Evolutionary conservation across 306 rosid genomes (phyloP).

Genomic region (Alnus rubra): DNA sequence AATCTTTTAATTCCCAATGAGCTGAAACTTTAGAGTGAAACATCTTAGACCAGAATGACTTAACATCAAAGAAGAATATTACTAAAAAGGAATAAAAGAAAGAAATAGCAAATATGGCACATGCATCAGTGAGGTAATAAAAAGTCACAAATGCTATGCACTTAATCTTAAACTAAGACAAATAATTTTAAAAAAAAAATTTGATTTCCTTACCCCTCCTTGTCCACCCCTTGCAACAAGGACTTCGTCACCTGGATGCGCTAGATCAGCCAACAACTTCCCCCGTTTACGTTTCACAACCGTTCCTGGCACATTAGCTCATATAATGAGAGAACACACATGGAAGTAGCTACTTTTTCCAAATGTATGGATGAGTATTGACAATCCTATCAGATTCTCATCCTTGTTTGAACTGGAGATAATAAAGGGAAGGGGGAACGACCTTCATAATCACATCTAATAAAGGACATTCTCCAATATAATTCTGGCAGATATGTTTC

Average conservation of each 20-base stretch:
- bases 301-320: conserved; percentile 59
- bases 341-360: conserved; percentile 9
- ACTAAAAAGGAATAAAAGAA: neutral
- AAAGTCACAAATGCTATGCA: neutral
- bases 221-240: conserved; percentile 95
- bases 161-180: neutral
- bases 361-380: neutral
- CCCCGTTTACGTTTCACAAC: conserved; percentile 87
- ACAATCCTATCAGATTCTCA: neutral
- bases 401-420: neutral
- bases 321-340: neutral
- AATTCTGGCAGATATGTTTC: neutral
- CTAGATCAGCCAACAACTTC: conserved; percentile 79
- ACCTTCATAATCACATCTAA: neutral
- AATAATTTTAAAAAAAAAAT: neutral
- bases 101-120: neutral
- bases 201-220: conserved; percentile 78
- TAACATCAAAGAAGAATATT: too few relatives aligned
- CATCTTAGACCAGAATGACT: neutral
- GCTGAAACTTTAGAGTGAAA: neutral
- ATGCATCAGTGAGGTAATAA: neutral
- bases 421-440: neutral
- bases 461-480: neutral
- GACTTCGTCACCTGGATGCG: conserved; percentile 75
- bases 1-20: neutral